phyloP scores from a whole-genome alignment of 176 grass and related monocot genomes.

The Puya raimondii region DNA sequence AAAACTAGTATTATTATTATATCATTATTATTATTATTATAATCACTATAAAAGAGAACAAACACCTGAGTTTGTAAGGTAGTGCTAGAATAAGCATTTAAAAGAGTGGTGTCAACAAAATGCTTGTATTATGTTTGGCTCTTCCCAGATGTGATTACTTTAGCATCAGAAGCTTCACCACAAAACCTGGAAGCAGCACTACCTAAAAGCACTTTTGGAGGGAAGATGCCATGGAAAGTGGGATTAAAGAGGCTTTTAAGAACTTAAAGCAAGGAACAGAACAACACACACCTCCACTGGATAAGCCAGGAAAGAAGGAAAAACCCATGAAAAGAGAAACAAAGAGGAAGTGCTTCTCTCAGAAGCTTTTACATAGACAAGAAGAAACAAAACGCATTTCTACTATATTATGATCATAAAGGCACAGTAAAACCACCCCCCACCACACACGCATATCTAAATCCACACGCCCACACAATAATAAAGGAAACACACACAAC shows the following conservation, averaged over 20 bases:
- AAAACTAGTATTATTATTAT: neutral
- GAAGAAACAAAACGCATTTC: neutral
- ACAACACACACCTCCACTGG: neutral
- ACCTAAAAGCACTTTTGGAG: neutral
- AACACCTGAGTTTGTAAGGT: neutral
- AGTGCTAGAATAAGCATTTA: neutral
- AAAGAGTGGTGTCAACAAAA: constrained; percentile 1
- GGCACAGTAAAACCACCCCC: neutral
- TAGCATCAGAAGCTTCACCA: neutral
- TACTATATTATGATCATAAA: neutral
- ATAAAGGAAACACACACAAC: constrained; percentile 1
- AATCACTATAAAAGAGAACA: neutral
- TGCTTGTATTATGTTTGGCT: neutral
- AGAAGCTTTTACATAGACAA: neutral
- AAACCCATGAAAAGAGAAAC: neutral
- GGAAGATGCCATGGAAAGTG: neutral
- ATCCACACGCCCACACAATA: constrained; percentile 16
- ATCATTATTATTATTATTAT: neutral
- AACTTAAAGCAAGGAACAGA: neutral
- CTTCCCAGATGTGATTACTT: too few relatives aligned
- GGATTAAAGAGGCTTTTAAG: constrained; percentile 7
- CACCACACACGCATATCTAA: constrained; percentile 1
- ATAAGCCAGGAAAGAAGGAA: neutral
- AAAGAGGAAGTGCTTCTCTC: neutral
- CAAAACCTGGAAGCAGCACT: constrained; percentile 13